Evolutionary conservation across 768 basidiomycete genomes (phyloP).

Genomic region (Suillus decipiens): DNA sequence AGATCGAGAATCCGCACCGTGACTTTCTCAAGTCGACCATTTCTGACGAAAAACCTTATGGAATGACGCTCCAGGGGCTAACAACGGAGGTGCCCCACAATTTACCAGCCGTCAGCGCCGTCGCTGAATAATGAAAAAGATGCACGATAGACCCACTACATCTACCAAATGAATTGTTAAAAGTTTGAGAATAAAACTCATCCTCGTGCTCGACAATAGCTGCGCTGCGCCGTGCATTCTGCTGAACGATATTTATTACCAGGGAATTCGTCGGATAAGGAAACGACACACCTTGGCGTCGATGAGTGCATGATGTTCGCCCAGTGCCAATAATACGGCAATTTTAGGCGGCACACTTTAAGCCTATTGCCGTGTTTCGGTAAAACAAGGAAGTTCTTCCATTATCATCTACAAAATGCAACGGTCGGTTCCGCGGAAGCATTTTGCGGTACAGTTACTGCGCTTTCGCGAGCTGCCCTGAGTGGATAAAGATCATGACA

Average conservation of each 20-base stretch:
- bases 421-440: background rate
- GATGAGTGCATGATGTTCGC: slow-evolving; percentile 43
- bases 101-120: slow-evolving; percentile 6
- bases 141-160: slow-evolving; percentile 25
- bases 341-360: slow-evolving; percentile 7
- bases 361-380: slow-evolving; percentile 6
- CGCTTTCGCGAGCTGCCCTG: slow-evolving; percentile 40
- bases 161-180: slow-evolving; percentile 31
- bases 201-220: slow-evolving; percentile 31
- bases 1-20: background rate
- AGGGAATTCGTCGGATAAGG: slow-evolving; percentile 46
- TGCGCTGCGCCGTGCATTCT: slow-evolving; percentile 31
- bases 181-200: slow-evolving; percentile 24
- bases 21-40: slow-evolving; percentile 10
- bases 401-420: slow-evolving; percentile 1
- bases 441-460: slow-evolving; percentile 20
- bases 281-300: slow-evolving; percentile 48
- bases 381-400: slow-evolving; percentile 2
- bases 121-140: background rate
- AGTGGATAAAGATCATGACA: slow-evolving; percentile 35
- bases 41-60: background rate
- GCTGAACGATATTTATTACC: slow-evolving; percentile 48
- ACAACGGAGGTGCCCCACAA: background rate
- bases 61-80: background rate
- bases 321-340: slow-evolving; percentile 7